phyloP scores from a whole-genome alignment of 352 stramenopile genomes.

The Globisporangium acanthophoron region DNA sequence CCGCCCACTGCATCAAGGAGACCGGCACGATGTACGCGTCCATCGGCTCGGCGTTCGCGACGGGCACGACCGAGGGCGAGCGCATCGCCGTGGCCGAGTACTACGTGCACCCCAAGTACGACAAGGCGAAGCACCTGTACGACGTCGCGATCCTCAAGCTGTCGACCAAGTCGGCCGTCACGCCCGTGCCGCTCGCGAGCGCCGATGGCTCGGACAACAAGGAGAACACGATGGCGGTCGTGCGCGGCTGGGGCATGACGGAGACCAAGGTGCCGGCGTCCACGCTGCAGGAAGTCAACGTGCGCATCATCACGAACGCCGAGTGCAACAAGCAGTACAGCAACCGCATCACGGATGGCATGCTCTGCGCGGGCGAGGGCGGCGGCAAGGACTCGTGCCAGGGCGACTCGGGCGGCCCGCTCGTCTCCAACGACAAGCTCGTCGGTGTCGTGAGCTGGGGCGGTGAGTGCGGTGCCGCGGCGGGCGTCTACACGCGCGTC shows the following conservation, averaged over 20 bases:
- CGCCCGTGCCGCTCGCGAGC: conserved; percentile 25
- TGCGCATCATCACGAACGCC: conserved; percentile 49
- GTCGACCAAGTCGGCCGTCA: conserved; percentile 26
- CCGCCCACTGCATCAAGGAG: conserved; percentile 64
- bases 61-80: conserved; percentile 33
- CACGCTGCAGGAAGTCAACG: conserved; percentile 46
- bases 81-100: conserved; percentile 37
- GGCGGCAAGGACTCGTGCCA: conserved; percentile 55
- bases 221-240: conserved; percentile 41
- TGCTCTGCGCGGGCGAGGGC: conserved; percentile 53
- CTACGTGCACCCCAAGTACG: conserved; percentile 51
- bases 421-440: conserved; percentile 45
- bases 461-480: conserved; percentile 38
- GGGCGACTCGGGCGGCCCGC: conserved; percentile 57
- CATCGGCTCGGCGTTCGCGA: conserved; percentile 40
- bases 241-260: conserved; percentile 56
- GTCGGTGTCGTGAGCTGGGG: conserved; percentile 70
- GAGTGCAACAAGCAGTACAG: conserved; percentile 55
- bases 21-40: conserved; percentile 37
- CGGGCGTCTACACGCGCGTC: conserved; percentile 55
- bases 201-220: conserved; percentile 45
- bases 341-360: conserved; percentile 49
- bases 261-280: conserved; percentile 32
- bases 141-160: conserved; percentile 60
- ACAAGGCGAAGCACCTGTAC: conserved; percentile 40